phyloP scores from a whole-genome alignment of 768 basidiomycete genomes.

The Trametes cingulata region DNA sequence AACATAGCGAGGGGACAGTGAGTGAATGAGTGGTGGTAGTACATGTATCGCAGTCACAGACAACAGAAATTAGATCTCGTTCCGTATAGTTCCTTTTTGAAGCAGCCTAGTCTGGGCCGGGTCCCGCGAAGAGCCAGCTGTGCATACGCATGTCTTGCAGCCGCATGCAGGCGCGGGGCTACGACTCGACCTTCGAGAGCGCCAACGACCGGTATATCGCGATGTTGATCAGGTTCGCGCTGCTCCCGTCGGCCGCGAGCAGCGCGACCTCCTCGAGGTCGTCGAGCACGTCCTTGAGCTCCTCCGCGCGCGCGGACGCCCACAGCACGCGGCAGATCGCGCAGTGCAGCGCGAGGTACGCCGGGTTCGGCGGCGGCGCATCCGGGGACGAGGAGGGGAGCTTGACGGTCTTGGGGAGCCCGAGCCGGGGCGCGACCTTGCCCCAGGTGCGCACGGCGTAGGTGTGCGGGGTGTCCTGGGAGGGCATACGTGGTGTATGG shows the following conservation, averaged over 20 bases:
- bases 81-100: no score
- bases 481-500: background rate
- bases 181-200: background rate
- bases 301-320: constrained; percentile 16
- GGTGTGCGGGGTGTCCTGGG: constrained; percentile 7
- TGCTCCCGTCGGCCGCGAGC: constrained; percentile 18
- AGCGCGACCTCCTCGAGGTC: constrained; percentile 19
- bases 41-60: background rate
- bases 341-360: constrained; percentile 20
- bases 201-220: constrained; percentile 17
- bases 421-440: constrained; percentile 18
- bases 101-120: no score
- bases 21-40: background rate
- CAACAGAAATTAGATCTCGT: background rate
- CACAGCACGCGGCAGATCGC: constrained; percentile 17
- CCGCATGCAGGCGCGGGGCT: no score
- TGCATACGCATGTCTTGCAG: no score
- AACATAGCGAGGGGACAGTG: background rate
- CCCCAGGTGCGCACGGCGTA: constrained; percentile 19
- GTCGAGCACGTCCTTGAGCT: constrained; percentile 20
- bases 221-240: constrained; percentile 19
- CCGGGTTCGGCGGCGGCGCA: constrained; percentile 3
- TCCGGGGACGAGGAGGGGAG: constrained; percentile 1
- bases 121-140: background rate
- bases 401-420: constrained; percentile 16